Base-by-base conservation (phyloP, 2,329 filamentous ascomycete species). In the Teratosphaeria nubilosa region DNA sequence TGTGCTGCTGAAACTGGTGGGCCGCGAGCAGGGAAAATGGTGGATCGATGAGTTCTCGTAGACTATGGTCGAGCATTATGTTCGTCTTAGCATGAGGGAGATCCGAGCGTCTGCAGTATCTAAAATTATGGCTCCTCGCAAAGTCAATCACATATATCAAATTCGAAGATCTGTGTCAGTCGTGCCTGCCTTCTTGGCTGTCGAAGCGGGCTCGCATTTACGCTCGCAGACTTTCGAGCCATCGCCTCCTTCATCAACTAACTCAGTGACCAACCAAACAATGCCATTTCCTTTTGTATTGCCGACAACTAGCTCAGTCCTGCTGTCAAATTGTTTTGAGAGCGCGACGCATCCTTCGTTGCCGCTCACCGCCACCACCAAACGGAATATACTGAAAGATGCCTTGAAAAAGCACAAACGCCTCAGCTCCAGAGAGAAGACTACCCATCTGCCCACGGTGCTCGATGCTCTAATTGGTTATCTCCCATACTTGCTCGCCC, bases 241-340 rank as follows among this genome's bases (percentile, higher is more conserved):
- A 5, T 48, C 41, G 11, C 41, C 10, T 48, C 16, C 41, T 9
- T 6, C 34, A 16, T 37, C 34, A 20, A 48, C n/a, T 48, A 7
- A 48, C 34, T 48, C 41, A 22, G n/a, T 30, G 22, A n/a, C 5
- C 20, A 14, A 16, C 5, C 25, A 25, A 41, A 56, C n/a, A 13
- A 97, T 97, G 94, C 91, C 92, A 32, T 97, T 89, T 70, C 87
- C 88, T 13, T 96, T 96, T 69, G 77, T 83, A 11, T 83, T 97
- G 32, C 91, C 94, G 1, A 97, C 92, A 0, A 96, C 92, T 5
- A 95, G 91, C 34, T 83, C 87, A 56, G 86, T 95, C 69, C 86
- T 88, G 56, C 92, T 96, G 70, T 87, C 88, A 24, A 80, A 86
- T 41, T 87, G 80, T 73, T 86, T 95, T 73, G 82, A 77, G 66